phyloP scores from a whole-genome alignment of 805 yeast genomes.

The Saccharomyces eubayanus region DNA sequence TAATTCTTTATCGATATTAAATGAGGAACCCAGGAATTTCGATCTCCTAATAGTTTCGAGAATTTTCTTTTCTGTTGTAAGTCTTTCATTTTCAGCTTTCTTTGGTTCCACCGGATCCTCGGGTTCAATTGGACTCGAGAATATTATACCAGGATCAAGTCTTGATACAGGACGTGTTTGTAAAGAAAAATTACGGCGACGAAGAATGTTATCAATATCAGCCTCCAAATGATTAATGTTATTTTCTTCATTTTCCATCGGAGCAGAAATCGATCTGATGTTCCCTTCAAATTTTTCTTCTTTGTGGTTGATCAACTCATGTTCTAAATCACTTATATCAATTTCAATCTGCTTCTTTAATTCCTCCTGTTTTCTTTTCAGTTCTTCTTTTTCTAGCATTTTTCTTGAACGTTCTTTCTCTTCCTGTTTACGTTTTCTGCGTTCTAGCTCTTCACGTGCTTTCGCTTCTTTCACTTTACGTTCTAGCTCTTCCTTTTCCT shows the following conservation, averaged over 20 bases:
- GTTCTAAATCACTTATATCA: slow-evolving; percentile 12
- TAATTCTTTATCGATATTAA: slow-evolving; percentile 30
- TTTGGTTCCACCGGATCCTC: slow-evolving; percentile 11
- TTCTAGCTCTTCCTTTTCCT: slow-evolving; percentile 37
- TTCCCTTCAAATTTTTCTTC: slow-evolving; percentile 11
- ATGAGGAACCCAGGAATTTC: slow-evolving; percentile 36
- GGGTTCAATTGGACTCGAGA: slow-evolving; percentile 9
- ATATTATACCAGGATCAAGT: slow-evolving; percentile 37
- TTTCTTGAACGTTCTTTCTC: slow-evolving; percentile 18
- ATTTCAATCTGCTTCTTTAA: slow-evolving; percentile 26
- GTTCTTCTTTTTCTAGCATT: slow-evolving; percentile 16
- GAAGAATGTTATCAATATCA: slow-evolving; percentile 24
- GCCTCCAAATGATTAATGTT: slow-evolving; percentile 17
- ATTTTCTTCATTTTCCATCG: slow-evolving; percentile 19
- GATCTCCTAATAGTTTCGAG: slow-evolving; percentile 39
- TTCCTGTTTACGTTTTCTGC: slow-evolving; percentile 19
- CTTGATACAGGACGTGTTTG: slow-evolving; percentile 38
- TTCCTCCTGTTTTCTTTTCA: slow-evolving; percentile 16
- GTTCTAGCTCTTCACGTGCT: slow-evolving; percentile 39
- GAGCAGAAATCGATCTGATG: slow-evolving; percentile 35
- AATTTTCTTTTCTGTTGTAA: slow-evolving; percentile 28
- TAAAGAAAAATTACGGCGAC: slow-evolving; percentile 34
- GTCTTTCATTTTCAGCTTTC: slow-evolving; percentile 18
- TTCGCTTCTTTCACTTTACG: slow-evolving; percentile 39
- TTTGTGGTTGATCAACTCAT: slow-evolving; percentile 4